phyloP scores from a whole-genome alignment of 179 eudicot genomes.

The Carnegiea gigantea region DNA sequence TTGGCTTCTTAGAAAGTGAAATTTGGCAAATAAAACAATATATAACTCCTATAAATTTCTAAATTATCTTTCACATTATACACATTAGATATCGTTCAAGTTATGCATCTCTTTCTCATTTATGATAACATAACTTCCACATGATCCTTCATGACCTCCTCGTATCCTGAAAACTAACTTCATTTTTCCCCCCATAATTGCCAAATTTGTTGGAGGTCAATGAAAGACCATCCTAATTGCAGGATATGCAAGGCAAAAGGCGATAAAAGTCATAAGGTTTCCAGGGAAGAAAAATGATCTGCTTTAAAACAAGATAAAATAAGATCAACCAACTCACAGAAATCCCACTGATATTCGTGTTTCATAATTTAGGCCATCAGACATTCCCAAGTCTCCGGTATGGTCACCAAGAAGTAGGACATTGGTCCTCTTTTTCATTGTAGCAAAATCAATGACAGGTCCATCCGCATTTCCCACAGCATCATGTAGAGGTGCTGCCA shows the following conservation, averaged over 20 bases:
- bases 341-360: conserved; percentile 88
- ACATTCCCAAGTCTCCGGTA: conserved; percentile 93
- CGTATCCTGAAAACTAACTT: too few relatives aligned
- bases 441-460: conserved; percentile 38
- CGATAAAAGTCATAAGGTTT: not conserved
- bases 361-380: conserved; percentile 78
- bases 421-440: conserved; percentile 74
- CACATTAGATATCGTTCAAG: too few relatives aligned
- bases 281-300: not conserved
- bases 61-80: too few relatives aligned
- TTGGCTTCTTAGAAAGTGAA: too few relatives aligned
- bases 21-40: too few relatives aligned
- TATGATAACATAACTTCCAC: too few relatives aligned
- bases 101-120: too few relatives aligned
- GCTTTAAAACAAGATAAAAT: conserved; percentile 2
- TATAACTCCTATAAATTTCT: too few relatives aligned
- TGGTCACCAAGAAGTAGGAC: conserved; percentile 95
- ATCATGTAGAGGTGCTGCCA: conserved; percentile 82
- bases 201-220: too few relatives aligned
- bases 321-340: conserved; percentile 54
- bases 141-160: too few relatives aligned
- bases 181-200: too few relatives aligned
- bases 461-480: conserved; percentile 52
- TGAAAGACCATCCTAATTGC: too few relatives aligned
- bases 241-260: conserved; percentile 9